Evolutionary conservation across 2,329 filamentous ascomycete genomes (phyloP), one percentile per base, ranked within the genome.

Genomic region (Trichoderma guizhouense): DNA sequence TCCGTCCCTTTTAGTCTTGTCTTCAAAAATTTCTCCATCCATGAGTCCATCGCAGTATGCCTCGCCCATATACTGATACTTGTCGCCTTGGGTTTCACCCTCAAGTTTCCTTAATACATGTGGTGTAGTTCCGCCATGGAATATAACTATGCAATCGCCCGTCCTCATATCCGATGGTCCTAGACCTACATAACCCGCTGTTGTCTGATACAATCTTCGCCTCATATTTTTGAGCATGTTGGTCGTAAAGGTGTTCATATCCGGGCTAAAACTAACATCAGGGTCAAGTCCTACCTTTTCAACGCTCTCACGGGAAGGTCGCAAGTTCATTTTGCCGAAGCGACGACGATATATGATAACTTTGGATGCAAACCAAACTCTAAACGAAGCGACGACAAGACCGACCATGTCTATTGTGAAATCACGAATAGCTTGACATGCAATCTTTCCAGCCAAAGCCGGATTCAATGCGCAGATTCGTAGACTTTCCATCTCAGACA

Each of bases 41-140:
- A 81, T 81, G 18, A 81, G 64, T 3, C 79, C 79, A 21, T 81
- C 79, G 43, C 79, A 81, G 61, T 81, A 82, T 2, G 76, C 75
- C 71, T 79, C 79, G 2, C 79, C 79, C 2, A 80, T 14, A 64
- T 79, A 79, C 24, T 71, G 63, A 74, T 78, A 80, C n/a, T 11
- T 36, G 4, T 62, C 58, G 8, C 36, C 24, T 34, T 36, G 53
- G 9, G 34, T n/a, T 6, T 34, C 61, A 9, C 15, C 24, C 11
- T n/a, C 39, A 12, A 1, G 39, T 1, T 53, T 47, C 61, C 77
- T 75, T 58, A 82, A 64, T 1, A 80, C 51, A 63, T 79, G 73
- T 8, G 80, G 78, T 39, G 77, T 75, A 18, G 76, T 79, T 4
- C 76, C 71, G 1, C 80, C 80, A 32, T 75, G 71, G 7, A 81